A percentile compares a stretch with the other conserved stretches of the same genome.
phyloP scores from a whole-genome alignment of 805 yeast species.

The Metschnikowia picachoensis region DNA sequence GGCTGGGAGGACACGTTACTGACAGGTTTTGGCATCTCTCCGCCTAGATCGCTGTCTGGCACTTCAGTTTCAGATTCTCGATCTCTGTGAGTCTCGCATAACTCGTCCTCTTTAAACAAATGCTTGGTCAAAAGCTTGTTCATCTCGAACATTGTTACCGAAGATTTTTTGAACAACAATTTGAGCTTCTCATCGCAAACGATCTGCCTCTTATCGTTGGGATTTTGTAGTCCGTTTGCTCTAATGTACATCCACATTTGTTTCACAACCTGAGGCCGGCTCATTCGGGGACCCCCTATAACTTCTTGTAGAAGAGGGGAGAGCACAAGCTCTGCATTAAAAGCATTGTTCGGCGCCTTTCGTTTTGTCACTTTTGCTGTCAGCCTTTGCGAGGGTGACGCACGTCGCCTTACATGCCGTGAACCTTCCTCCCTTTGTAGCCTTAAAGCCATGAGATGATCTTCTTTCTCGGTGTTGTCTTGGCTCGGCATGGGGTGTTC shows the following conservation, averaged over 20 bases:
- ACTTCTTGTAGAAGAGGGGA: conserved; percentile 50
- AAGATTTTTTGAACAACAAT: conserved; percentile 56
- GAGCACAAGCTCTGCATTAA: conserved; percentile 43
- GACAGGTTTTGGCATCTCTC: too few species aligned
- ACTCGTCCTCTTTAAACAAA: conserved; percentile 26
- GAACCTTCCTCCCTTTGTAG: conserved; percentile 33
- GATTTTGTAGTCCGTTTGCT: conserved; percentile 58
- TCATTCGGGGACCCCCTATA: conserved; percentile 38
- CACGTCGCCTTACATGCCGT: conserved; percentile 14
- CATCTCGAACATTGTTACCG: conserved; percentile 55
- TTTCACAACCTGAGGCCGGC: conserved; percentile 72
- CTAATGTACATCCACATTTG: conserved; percentile 69
- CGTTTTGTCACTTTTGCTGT: conserved; percentile 16
- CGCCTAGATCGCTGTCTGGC: not conserved
- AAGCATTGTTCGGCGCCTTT: conserved; percentile 30
- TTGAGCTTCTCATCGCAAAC: conserved; percentile 56
- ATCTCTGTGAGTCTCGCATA: not conserved
- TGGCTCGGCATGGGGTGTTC: conserved; percentile 15
- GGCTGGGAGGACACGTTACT: not conserved
- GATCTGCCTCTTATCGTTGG: conserved; percentile 61
- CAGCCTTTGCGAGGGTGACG: not conserved
- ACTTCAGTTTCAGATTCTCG: not conserved
- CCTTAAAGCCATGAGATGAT: conserved; percentile 49
- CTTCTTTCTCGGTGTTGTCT: conserved; percentile 38
- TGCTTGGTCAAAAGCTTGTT: conserved; percentile 52